Base-by-base conservation (phyloP, 2,329 filamentous ascomycete genomes). In the Colletotrichum higginsianum region DNA sequence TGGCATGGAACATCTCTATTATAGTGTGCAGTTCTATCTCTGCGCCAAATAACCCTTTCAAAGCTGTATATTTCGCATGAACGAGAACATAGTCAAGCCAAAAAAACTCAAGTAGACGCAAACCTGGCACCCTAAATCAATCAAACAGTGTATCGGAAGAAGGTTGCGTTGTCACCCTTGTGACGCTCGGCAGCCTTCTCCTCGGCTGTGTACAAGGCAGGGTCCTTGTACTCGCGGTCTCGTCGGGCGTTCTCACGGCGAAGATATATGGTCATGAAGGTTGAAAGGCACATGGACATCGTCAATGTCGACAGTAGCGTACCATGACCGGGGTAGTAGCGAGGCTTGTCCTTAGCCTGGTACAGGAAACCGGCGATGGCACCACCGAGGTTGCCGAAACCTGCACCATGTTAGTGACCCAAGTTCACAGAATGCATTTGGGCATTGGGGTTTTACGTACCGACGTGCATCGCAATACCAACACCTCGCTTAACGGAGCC, bases 261-360 rank as follows among this genome's bases (percentile, higher is more conserved):
- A 35, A 89, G 85, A 80, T 90, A 91, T 38, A 84, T 78, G 23
- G 87, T 88, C 89, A 91, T 91, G 75, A 86, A 81, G 55, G 84
- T 77, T 53, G 84, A 86, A 15, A 91, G 81, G 60, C 83, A 67
- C 69, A 85, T 82, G 21, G 85, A 84, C 84, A 90, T 86, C 74
- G 79, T 79, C 30, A 65, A 35, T 83, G 66, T 85, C 77, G 49
- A 80, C 78, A 97, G 80, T 2, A 97, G 90, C 0, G 92, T 86
- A 3, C 88, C 91, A 76, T 98, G 95, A 0, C 95, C 95, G 1
- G 90, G 86, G 49, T 88, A 88, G 82, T 90, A 98, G 35, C 87
- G 86, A 6, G 92, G 94, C 73, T 83, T 76, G 78, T 90, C 85
- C 13, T 77, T 75, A 57, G 84, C 58, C 64, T 73, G 77, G 74